phyloP scores from a whole-genome alignment of 345 rosid species.

The Boechera retrofracta region DNA sequence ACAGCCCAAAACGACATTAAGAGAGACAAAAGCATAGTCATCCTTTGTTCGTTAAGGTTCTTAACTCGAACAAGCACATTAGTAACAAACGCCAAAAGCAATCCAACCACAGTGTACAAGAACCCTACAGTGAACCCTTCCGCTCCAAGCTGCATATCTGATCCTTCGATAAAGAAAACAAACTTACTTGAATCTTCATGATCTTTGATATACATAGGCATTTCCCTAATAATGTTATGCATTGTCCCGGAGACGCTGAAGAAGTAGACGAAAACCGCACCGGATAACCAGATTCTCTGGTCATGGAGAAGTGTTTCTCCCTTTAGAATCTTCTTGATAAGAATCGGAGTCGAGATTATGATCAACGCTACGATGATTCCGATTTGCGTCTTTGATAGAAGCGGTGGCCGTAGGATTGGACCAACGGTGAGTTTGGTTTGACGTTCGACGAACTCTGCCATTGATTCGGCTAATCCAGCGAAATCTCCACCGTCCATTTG shows the following conservation, averaged over 20 bases:
- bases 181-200: constrained; percentile 55
- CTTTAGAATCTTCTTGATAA: constrained; percentile 51
- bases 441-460: constrained; percentile 69
- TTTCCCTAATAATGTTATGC: constrained; percentile 66
- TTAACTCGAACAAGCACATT: constrained; percentile 62
- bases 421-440: constrained; percentile 57
- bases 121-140: constrained; percentile 82
- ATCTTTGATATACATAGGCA: constrained; percentile 71
- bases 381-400: constrained; percentile 59
- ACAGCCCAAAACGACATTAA: constrained; percentile 73
- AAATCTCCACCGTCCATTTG: constrained; percentile 63
- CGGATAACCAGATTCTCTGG: constrained; percentile 60
- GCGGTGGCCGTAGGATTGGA: constrained; percentile 69
- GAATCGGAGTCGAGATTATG: constrained; percentile 53
- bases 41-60: constrained; percentile 56
- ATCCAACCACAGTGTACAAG: constrained; percentile 74
- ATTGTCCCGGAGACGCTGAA: constrained; percentile 83
- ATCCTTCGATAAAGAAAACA: constrained; percentile 70
- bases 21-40: constrained; percentile 54
- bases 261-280: constrained; percentile 72
- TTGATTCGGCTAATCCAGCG: constrained; percentile 67
- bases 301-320: constrained; percentile 68
- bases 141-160: constrained; percentile 75
- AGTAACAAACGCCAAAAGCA: constrained; percentile 64
- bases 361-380: constrained; percentile 35